Base-by-base conservation (phyloP, 2,329 filamentous ascomycete species). In the Beauveria asiatica region DNA sequence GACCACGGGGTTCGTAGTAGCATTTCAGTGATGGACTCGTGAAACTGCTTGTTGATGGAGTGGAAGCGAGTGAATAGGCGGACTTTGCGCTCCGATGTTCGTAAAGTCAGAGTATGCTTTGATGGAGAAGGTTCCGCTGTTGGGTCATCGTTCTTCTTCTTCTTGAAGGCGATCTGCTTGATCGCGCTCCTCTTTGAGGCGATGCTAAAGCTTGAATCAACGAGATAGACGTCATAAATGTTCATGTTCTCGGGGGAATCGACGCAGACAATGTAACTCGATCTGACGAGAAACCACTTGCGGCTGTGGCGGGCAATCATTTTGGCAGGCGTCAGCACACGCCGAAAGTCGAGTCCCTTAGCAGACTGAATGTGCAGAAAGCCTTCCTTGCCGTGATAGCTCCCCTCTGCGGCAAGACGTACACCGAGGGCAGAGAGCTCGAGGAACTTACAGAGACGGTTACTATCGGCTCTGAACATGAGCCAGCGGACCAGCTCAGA, bases 211-310 rank as follows among this genome's bases (percentile, higher is more conserved):
- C 89, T 87, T 1, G 89, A 82, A 70, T 99, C 94, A 27, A 97
- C 90, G n/a, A 99, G 81, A 72, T 97, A 97, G 23, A 99, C 94
- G 74, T 99, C 95, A 71, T 96, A 97, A 39, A 97, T 95, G 68
- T 96, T 93, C 89, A 97, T 96, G 67, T 96, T 96, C 72, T 97
- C 93, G 0, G 94, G 94, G 0, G 94, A 97, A 70, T 97, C 93
- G n/a, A 97, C 92, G 66, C 93, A 97, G 49, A 96, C 93, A 62
- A 99, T 87, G 69, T 99, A 99, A 76, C 92, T 97, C 73, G 97
- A 92, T 56, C 94, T 83, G n/a, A 99, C 92, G 21, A 97, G 79
- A 71, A 99, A 99, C 94, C 94, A 99, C 72, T 97, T 97, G 19
- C 92, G 90, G 62, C 85, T 88, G 73, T 97, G 92, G 13, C 92